Conservation (phyloP, 495 filamentous ascomycete species). For the Podospora australis region DNA sequence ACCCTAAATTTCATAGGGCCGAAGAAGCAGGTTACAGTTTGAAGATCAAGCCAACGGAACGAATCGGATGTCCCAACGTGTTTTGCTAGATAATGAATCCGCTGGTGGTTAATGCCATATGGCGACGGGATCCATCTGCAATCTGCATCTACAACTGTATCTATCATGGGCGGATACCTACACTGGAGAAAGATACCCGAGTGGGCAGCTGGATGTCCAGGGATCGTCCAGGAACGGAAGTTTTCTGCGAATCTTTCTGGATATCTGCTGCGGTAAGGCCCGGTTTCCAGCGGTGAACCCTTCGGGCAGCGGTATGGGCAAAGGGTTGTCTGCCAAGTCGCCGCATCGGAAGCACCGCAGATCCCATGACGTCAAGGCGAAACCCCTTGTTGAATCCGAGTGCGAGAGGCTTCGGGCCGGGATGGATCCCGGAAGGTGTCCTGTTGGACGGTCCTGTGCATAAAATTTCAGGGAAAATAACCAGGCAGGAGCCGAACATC, state of each 20-base stretch:
- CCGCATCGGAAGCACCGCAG: conserved; percentile 10
- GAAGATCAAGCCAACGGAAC: conserved; percentile 2
- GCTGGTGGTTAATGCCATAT: neutral
- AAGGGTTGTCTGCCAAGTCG: conserved; percentile 13
- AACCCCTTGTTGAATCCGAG: conserved; percentile 4
- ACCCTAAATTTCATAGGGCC: neutral
- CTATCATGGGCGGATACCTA: too few species aligned
- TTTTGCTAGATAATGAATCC: neutral
- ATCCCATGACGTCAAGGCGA: conserved; percentile 20
- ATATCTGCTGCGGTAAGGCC: too few species aligned
- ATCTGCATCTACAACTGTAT: too few species aligned
- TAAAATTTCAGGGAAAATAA: too few species aligned
- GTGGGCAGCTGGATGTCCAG: too few species aligned
- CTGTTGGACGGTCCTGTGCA: too few species aligned
- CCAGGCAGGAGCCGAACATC: too few species aligned
- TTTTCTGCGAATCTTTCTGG: too few species aligned
- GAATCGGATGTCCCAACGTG: conserved; percentile 3
- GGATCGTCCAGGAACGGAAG: too few species aligned
- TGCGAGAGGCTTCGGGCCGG: conserved; percentile 2
- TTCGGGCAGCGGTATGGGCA: conserved; percentile 1
- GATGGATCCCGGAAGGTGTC: conserved; percentile 3
- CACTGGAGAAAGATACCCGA: too few species aligned
- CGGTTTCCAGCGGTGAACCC: too few species aligned
- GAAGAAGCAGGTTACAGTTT: neutral
- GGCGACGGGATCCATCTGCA: too few species aligned